phyloP scores from a whole-genome alignment of 345 rosid genomes.

The Nasturtium officinale region DNA sequence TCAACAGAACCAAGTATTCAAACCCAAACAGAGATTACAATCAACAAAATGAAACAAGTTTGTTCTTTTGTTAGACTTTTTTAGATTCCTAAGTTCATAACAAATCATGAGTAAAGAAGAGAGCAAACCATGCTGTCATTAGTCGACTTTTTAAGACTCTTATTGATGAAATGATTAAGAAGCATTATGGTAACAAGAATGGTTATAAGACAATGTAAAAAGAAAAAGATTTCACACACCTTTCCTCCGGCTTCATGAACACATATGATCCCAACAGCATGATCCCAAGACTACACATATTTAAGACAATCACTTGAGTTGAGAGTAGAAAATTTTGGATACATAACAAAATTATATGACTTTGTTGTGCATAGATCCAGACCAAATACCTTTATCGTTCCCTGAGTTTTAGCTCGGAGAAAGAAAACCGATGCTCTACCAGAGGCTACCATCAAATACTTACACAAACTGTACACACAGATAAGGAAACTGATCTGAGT shows the following conservation, averaged over 20 bases:
- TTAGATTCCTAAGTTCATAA: not conserved
- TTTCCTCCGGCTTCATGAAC: slow-evolving; percentile 93
- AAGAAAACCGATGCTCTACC: slow-evolving; percentile 70
- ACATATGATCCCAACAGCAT: slow-evolving; percentile 89
- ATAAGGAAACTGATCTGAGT: slow-evolving; percentile 22
- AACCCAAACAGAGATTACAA: slow-evolving; percentile 11
- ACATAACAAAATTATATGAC: not conserved
- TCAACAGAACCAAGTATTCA: not conserved
- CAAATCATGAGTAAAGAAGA: not conserved
- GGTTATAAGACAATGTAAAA: not conserved
- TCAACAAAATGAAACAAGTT: not conserved
- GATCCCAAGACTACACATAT: slow-evolving; percentile 81
- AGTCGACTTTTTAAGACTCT: not conserved
- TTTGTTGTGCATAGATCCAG: not conserved
- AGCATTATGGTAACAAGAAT: not conserved
- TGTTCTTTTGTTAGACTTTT: not conserved
- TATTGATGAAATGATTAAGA: not conserved
- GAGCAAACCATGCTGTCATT: not conserved
- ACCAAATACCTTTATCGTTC: slow-evolving; percentile 54
- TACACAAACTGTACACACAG: slow-evolving; percentile 62
- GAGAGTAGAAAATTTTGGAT: not conserved
- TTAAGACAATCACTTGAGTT: slow-evolving; percentile 18
- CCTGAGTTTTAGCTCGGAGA: slow-evolving; percentile 43
- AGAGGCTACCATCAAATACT: slow-evolving; percentile 75
- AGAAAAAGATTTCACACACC: slow-evolving; percentile 51